Evolutionary conservation across 345 rosid genomes (phyloP), one percentile per base, ranked within the genome.

Genomic region (Eucalyptus erythrocorys): DNA sequence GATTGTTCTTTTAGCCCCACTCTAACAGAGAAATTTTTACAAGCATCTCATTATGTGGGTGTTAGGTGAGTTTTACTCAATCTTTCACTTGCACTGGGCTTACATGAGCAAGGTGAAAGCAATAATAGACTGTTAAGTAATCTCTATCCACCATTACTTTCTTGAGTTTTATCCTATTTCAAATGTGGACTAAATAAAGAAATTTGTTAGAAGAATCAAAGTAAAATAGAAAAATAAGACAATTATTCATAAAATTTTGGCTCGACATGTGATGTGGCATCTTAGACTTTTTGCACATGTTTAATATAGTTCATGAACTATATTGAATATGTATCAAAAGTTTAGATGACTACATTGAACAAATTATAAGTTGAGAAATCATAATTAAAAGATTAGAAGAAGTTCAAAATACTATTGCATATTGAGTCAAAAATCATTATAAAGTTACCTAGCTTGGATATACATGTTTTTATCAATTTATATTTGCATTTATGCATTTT

Each of bases 261-360:
- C 61, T 0, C 6, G 0, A 55, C 30, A 4, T 55, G 3, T 22
- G 24, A 55, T 55, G 3, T 55, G 13, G 0, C 6, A 0, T 26
- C 0, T 26, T 55, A 24, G 0, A 55, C 0, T 24, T 55, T 55
- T 24, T 0, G 30, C 4, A 0, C 61, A 55, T 55, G 3, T 55
- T 55, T 22, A 55, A 26, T 22, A 55, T 55, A 55, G 13, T 55
- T 0, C 0, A 51, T 19, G 57, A 51, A 51, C 21, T 51, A 19
- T 51, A 51, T 51, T 51, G 2, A 51, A 51, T 51, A 51, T 19
- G 57, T 51, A 51, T 51, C 0, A 51, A 51, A 3, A 19, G 0
- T 51, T 51, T 51, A 51, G 5, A 51, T 51, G 26, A 55, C 13
- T 24, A 55, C 6, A 22, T 55, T 24, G 13, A 24, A 55, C 3